Evolutionary conservation across 2,329 filamentous ascomycete species (phyloP), one percentile per base, ranked within the genome.

Genomic region (Zasmidium citrigriseum): DNA sequence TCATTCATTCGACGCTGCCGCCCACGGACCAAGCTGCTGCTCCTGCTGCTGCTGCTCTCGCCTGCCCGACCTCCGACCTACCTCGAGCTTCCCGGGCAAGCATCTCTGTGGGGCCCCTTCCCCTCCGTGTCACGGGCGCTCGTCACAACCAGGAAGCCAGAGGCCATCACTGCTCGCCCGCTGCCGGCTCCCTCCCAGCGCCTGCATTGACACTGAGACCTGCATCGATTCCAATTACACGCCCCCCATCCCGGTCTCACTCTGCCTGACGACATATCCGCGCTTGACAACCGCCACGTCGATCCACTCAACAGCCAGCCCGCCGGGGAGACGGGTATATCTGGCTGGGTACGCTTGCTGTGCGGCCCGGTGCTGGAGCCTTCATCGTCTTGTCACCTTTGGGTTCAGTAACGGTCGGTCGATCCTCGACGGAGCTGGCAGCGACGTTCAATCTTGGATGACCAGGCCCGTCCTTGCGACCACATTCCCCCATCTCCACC

Each of bases 171-270:
- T n/a, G 18, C 45, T n/a, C 60, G 45, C 58, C 60, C 52, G 50
- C 50, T 46, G 49, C 60, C 52, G 61, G 60, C 51, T 59, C 53
- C 27, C 57, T 56, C 52, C 55, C 60, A 57, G 41, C 46, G 27
- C 57, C 52, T 62, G 59, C 61, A 58, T 61, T 38, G 51, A 54
- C 53, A n/a, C 61, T 64, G 59, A 63, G 58, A 65, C 61, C 61
- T 60, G 55, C 57, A 61, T 57, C 45, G 23, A 49, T 58, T 52
- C 56, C 59, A 34, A 52, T 57, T 57, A 34, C 52, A 45, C 52
- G 56, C 46, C 41, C 57, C 48, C 49, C 22, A 29, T 20, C 44
- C 60, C 55, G 52, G 41, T 52, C 54, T 61, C 22, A 59, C 44
- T 59, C 58, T 55, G 57, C 54, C 57, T 62, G 55, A 58, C 58